phyloP scores from a whole-genome alignment of 306 rosid genomes.

The Sesbania bispinosa region DNA sequence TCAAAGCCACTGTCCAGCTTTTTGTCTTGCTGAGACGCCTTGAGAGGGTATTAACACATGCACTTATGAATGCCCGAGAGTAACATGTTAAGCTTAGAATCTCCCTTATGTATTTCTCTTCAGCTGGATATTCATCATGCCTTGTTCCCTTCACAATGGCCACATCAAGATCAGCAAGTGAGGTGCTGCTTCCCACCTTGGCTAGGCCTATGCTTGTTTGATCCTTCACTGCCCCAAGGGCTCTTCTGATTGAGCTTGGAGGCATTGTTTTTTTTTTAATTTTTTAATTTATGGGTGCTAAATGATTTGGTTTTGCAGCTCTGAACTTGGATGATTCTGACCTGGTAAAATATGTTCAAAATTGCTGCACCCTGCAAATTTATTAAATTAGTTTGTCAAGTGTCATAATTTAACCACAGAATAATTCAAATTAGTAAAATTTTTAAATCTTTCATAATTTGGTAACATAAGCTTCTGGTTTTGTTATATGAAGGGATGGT shows the following conservation, averaged over 20 bases:
- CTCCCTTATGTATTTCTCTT: constrained; percentile 73
- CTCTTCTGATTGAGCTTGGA: constrained; percentile 67
- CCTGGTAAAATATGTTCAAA: constrained; percentile 6
- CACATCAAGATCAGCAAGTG: constrained; percentile 82
- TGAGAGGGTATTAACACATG: constrained; percentile 68
- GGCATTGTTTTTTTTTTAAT: constrained; percentile 35
- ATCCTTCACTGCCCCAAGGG: constrained; percentile 93
- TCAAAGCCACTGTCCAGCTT: constrained; percentile 81
- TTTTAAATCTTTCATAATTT: not conserved
- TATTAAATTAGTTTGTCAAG: not conserved
- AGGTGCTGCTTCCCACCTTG: constrained; percentile 78
- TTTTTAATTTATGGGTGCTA: not conserved
- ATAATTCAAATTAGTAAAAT: not conserved
- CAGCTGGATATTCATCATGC: constrained; percentile 81
- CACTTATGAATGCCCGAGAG: constrained; percentile 64
- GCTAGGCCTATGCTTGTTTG: constrained; percentile 91
- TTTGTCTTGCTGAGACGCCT: constrained; percentile 76
- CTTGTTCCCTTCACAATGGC: constrained; percentile 91
- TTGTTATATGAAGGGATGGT: not conserved
- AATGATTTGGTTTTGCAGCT: not conserved
- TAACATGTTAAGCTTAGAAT: constrained; percentile 87
- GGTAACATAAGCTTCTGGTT: not conserved
- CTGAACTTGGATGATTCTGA: not conserved
- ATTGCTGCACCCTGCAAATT: constrained; percentile 17
- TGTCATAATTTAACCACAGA: not conserved